Base-by-base conservation (phyloP, 1,284 basidiomycete genomes). In the Ceratobasidium sp. region DNA sequence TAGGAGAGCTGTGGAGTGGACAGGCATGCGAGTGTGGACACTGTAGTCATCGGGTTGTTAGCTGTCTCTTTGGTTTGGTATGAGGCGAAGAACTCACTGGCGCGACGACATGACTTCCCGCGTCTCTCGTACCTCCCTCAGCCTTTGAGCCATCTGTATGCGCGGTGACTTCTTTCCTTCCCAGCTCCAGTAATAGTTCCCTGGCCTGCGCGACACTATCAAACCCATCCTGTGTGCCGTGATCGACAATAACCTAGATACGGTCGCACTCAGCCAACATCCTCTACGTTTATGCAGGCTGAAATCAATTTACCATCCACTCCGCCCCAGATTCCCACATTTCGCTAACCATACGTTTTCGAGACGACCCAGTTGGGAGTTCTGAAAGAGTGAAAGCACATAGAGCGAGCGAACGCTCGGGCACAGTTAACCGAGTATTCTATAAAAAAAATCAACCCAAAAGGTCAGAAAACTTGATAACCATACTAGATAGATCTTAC, bases 21-120 rank as follows among this genome's bases (percentile, higher is more conserved):
- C 98, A 99, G 28, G 85, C 84, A 16, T 85, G 85, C 79, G 99
- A 96, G 79, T 99, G 97, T 26, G 98, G 94, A 79, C 98, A 99
- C 87, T 96, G 81, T 3, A 73, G 2, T 72, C 43, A 57, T 44
- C 52, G 71, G 44, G 74, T 75, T 76, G 70, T 76, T 38, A 49
- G 74, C 76, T 32, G 76, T 78, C 73, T 67, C 64, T 71, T 76
- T 59, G 63, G 30, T 75, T n/a, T 57, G 59, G 72, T 57, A 73
- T 73, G 54, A 50, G 57, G 77, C 54, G 38, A 73, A 44, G 47
- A 59, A 83, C 87, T 80, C 79, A 95, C 93, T 26, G 94, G 93
- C 62, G 93, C 93, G 61, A 96, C 83, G 18, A 96, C 91, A 82
- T 95, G 91, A 50, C 87, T 87, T n/a, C 91, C 91, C 16, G 23